Percentiles rank a stretch among this genome's conserved stretches.
Conservation (phyloP, 768 basidiomycete genomes). For the Zangia roseola region DNA sequence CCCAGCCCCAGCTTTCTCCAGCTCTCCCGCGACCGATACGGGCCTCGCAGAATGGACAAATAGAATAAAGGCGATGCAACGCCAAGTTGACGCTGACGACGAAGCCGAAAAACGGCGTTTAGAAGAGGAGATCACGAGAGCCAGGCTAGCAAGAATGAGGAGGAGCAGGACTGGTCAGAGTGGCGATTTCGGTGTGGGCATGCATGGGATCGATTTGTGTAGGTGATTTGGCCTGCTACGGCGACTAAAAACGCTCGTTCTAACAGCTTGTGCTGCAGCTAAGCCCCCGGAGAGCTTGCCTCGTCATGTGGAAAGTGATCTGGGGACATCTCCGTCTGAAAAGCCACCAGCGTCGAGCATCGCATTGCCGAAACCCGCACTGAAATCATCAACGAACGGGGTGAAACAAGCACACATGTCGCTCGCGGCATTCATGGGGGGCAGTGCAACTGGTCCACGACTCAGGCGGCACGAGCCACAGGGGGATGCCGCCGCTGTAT, state of each 20-base stretch:
- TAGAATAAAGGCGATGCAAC: conserved; percentile 77
- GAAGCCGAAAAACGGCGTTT: conserved; percentile 73
- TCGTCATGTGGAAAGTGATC: conserved; percentile 13
- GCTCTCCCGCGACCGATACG: conserved; percentile 43
- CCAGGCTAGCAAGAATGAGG: conserved; percentile 44
- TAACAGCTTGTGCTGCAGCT: conserved; percentile 14
- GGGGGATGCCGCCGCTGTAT: conserved; percentile 62
- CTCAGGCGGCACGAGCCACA: conserved; percentile 74
- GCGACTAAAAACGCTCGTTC: neutral
- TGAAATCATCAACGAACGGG: conserved; percentile 10
- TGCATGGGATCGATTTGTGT: conserved; percentile 34
- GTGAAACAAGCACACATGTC: conserved; percentile 54
- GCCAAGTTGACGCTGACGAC: conserved; percentile 79
- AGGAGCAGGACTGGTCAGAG: conserved; percentile 36
- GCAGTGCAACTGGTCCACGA: conserved; percentile 70
- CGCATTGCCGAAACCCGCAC: conserved; percentile 12
- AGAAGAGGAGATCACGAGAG: conserved; percentile 51
- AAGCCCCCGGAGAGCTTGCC: conserved; percentile 19
- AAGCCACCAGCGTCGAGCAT: conserved; percentile 2
- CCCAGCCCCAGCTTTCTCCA: conserved; percentile 23
- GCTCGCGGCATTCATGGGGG: conserved; percentile 80
- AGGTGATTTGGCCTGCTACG: conserved; percentile 18
- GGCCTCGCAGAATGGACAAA: conserved; percentile 81
- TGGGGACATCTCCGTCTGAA: conserved; percentile 3
- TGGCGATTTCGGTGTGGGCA: conserved; percentile 39